A percentile compares a stretch with the other conserved stretches of the same genome.
phyloP scores from a whole-genome alignment of 2,329 filamentous ascomycete genomes.

The Cercospora zeina region DNA sequence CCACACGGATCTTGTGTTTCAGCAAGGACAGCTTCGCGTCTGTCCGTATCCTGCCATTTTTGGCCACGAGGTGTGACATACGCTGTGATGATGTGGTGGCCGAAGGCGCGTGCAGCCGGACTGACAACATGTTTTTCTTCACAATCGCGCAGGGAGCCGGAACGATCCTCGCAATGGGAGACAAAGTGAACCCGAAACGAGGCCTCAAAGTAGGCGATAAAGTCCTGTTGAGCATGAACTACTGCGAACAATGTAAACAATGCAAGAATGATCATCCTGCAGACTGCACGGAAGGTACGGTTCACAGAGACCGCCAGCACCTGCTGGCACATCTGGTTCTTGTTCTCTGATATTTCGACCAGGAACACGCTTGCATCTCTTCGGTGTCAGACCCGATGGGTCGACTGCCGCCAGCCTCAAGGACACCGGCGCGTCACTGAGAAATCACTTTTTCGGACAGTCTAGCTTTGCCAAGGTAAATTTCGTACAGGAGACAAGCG shows the following conservation, averaged over 20 bases:
- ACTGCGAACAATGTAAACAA: not conserved
- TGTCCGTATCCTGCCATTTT: constrained; percentile 22
- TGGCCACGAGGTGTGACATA: not conserved
- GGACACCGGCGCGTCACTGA: not conserved
- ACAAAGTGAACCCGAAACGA: not conserved
- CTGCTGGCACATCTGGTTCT: not conserved
- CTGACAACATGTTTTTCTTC: not conserved
- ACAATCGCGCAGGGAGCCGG: not conserved
- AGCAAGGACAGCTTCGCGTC: constrained; percentile 25
- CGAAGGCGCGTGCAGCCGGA: not conserved
- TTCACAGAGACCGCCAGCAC: not conserved
- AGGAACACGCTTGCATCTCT: not conserved
- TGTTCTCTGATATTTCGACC: not conserved
- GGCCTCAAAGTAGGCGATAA: not conserved
- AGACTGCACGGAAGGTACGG: not conserved
- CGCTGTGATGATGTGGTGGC: too few species aligned
- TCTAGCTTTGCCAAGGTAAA: not conserved
- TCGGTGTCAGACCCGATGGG: not conserved
- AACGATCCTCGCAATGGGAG: not conserved
- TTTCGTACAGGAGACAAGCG: not conserved
- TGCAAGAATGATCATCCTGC: not conserved
- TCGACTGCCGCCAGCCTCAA: not conserved
- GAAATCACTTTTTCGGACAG: not conserved
- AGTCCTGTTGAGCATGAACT: not conserved
- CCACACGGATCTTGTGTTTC: constrained; percentile 31